Evolutionary conservation across 345 rosid genomes (phyloP).

Genomic region (Durio zibethinus): DNA sequence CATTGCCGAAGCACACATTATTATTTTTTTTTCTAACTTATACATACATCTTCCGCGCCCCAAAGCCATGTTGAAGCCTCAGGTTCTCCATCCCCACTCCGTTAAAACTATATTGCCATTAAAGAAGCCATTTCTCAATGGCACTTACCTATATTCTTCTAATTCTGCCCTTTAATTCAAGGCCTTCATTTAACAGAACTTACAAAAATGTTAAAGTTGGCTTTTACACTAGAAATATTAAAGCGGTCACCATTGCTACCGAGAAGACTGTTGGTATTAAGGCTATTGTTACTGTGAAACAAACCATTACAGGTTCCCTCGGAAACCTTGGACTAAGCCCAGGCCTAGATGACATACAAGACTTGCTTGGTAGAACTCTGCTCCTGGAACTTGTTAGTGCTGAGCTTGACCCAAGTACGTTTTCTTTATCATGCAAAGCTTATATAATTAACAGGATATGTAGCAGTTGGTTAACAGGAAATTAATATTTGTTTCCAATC

Average conservation of each 20-base stretch:
- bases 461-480: too few species aligned
- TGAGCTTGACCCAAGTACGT: not conserved
- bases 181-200: not conserved
- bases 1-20: not conserved
- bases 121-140: constrained; percentile 31
- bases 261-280: constrained; percentile 23
- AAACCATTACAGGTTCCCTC: constrained; percentile 27
- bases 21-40: not conserved
- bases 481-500: too few species aligned
- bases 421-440: not conserved
- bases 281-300: constrained; percentile 33
- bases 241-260: not conserved
- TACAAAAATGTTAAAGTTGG: constrained; percentile 3
- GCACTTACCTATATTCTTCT: constrained; percentile 13
- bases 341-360: constrained; percentile 42
- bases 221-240: not conserved
- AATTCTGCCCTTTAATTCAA: not conserved
- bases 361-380: constrained; percentile 45
- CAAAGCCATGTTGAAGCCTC: constrained; percentile 34
- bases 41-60: not conserved
- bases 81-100: constrained; percentile 16
- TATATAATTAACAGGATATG: too few species aligned
- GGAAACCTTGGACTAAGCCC: constrained; percentile 20
- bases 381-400: not conserved
- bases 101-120: constrained; percentile 8